Conservation (phyloP, 306 rosid species). For the Vachellia pachyceras region DNA sequence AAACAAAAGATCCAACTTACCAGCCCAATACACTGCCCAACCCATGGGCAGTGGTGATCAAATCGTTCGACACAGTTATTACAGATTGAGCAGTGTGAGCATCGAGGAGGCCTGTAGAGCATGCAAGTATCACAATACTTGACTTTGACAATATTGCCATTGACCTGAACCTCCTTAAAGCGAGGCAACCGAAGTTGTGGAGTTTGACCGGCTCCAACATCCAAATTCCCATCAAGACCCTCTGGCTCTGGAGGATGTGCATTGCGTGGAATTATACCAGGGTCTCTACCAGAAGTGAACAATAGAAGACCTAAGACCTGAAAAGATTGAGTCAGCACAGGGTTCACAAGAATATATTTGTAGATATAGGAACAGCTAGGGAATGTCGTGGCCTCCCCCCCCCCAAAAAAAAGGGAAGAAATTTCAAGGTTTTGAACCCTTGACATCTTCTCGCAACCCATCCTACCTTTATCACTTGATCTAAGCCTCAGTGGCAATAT, state of each 20-base stretch:
- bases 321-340: conserved; percentile 33
- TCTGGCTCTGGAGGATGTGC: conserved; percentile 98
- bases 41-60: conserved; percentile 99
- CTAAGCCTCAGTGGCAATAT: not conserved
- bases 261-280: conserved; percentile 96
- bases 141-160: conserved; percentile 73
- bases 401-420: too few relatives aligned
- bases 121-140: conserved; percentile 98
- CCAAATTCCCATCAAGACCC: conserved; percentile 69
- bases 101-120: conserved; percentile 99
- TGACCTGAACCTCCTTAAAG: conserved; percentile 88
- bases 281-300: conserved; percentile 96
- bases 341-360: not conserved
- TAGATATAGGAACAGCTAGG: not conserved
- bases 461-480: not conserved
- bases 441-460: not conserved
- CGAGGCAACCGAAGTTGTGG: conserved; percentile 92
- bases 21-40: conserved; percentile 98
- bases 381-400: not conserved
- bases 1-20: conserved; percentile 55
- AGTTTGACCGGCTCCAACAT: conserved; percentile 85
- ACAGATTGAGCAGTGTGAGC: conserved; percentile 99
- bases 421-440: too few relatives aligned
- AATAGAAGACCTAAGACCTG: conserved; percentile 88
- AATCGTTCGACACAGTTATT: conserved; percentile 95